Conservation (phyloP, 192 early-diverging fungal species). For the Backusella parvicylindrica region DNA sequence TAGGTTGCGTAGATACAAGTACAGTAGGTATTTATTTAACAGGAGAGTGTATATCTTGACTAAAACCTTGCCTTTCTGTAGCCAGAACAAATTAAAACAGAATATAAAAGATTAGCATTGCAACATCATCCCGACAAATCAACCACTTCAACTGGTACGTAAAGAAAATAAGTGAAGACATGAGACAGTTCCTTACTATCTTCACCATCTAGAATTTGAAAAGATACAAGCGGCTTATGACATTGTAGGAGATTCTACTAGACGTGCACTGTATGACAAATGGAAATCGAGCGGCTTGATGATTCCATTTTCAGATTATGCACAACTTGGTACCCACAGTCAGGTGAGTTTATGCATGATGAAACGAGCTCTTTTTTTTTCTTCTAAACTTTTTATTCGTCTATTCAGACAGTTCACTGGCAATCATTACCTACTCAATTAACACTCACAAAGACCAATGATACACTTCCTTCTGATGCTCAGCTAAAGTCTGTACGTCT, state of each 20-base stretch:
- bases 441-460: neutral
- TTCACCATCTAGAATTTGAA: neutral
- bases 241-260: conserved; percentile 16
- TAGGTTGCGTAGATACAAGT: conserved; percentile 5
- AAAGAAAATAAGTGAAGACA: neutral
- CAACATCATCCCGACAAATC: conserved; percentile 31
- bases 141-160: neutral
- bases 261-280: conserved; percentile 26
- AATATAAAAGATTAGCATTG: conserved; percentile 26
- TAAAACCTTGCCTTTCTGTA: neutral
- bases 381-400: neutral
- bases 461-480: neutral
- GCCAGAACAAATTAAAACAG: conserved; percentile 26
- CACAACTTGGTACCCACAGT: conserved; percentile 18
- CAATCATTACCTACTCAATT: conserved; percentile 23
- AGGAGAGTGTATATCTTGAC: neutral
- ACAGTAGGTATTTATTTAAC: neutral
- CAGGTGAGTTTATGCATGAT: conserved; percentile 15
- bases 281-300: conserved; percentile 18
- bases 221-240: conserved; percentile 27
- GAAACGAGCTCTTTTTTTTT: neutral
- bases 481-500: neutral
- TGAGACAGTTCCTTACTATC: neutral
- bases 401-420: conserved; percentile 28
- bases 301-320: conserved; percentile 28